Conservation (phyloP, 2,329 filamentous ascomycete genomes). For the Venturiaceae sp. region DNA sequence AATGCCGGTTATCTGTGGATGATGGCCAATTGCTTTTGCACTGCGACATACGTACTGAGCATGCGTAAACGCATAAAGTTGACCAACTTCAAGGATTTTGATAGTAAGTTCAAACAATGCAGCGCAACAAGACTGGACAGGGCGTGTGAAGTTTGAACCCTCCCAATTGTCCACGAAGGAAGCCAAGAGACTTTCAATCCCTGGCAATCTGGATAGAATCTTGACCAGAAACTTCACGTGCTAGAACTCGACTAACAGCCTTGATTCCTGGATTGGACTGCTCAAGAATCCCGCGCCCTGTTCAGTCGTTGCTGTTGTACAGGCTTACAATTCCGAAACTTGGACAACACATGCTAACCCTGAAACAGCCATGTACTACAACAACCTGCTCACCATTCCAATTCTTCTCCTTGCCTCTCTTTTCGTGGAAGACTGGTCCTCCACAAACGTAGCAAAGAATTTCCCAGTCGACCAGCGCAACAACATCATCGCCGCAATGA, state of each 20-base stretch:
- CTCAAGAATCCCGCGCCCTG: too few species aligned
- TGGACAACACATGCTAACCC: too few species aligned
- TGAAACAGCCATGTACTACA: constrained; percentile 90
- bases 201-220: too few species aligned
- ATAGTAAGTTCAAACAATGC: constrained; percentile 91
- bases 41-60: constrained; percentile 75
- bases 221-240: too few species aligned
- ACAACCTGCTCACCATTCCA: constrained; percentile 94
- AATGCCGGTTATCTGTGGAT: constrained; percentile 98
- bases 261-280: too few species aligned
- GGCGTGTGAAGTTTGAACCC: too few species aligned
- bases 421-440: constrained; percentile 85
- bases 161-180: too few species aligned
- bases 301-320: too few species aligned
- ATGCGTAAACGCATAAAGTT: constrained; percentile 99
- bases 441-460: constrained; percentile 71
- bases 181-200: too few species aligned
- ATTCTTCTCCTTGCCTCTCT: constrained; percentile 77
- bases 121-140: too few species aligned
- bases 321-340: too few species aligned
- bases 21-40: constrained; percentile 92
- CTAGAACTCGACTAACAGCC: too few species aligned
- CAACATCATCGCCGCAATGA: constrained; percentile 74
- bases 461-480: constrained; percentile 79
- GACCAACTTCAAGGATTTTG: constrained; percentile 99